Percentiles rank a stretch among this genome's conserved stretches.
Evolutionary conservation across 1,139 yeast species (phyloP).

Genomic region (Kodamaea suecica): DNA sequence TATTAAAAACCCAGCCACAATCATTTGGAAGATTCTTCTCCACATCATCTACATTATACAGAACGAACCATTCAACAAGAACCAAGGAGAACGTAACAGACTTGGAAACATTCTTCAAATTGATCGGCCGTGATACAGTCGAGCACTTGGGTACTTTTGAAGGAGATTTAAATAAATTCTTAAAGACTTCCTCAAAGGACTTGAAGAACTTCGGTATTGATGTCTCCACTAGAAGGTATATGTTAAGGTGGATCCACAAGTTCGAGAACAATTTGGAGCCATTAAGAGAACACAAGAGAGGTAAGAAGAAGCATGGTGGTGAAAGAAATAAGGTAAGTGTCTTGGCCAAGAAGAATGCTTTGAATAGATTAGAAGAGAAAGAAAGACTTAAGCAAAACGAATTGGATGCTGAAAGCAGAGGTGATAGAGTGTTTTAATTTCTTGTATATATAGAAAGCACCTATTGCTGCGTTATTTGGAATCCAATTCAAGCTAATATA

Average conservation of each 20-base stretch:
- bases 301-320: conserved; percentile 84
- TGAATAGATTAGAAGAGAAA: conserved; percentile 46
- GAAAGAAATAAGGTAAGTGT: conserved; percentile 75
- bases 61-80: conserved; percentile 39
- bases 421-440: conserved; percentile 19
- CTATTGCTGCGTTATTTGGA: no score
- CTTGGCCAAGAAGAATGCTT: conserved; percentile 66
- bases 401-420: conserved; percentile 21
- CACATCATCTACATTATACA: conserved; percentile 19
- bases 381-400: conserved; percentile 27
- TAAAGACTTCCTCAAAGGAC: conserved; percentile 50
- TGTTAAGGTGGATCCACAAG: conserved; percentile 50
- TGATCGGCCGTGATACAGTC: conserved; percentile 70
- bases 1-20: background rate
- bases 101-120: conserved; percentile 63
- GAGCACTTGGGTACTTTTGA: conserved; percentile 75
- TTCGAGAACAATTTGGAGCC: conserved; percentile 56
- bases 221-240: conserved; percentile 64
- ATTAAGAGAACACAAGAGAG: conserved; percentile 56
- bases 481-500: no score
- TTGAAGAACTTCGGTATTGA: conserved; percentile 84
- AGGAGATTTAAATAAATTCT: conserved; percentile 65
- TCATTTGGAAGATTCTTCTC: conserved; percentile 12
- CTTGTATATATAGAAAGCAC: conserved; percentile 1
- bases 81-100: conserved; percentile 64